Percentiles rank a stretch among this genome's conserved stretches.
phyloP scores from a whole-genome alignment of 345 rosid species.

The Euphorbia pulcherrima region DNA sequence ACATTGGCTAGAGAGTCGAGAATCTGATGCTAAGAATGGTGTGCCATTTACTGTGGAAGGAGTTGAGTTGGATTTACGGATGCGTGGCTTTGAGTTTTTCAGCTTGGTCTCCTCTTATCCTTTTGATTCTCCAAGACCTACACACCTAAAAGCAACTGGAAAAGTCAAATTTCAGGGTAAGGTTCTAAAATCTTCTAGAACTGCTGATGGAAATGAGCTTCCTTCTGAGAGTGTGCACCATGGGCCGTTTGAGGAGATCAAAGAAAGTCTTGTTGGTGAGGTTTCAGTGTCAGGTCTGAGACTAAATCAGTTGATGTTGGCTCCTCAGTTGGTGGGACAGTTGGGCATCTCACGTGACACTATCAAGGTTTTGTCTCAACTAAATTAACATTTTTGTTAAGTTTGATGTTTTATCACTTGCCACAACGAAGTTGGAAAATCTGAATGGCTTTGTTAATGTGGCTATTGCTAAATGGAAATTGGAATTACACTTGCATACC shows the following conservation, averaged over 20 bases:
- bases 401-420: not conserved
- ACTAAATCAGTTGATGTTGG: conserved; percentile 86
- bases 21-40: conserved; percentile 30
- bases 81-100: conserved; percentile 96
- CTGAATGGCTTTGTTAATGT: conserved; percentile 10
- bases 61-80: conserved; percentile 84
- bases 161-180: conserved; percentile 83
- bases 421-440: not conserved
- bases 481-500: not conserved
- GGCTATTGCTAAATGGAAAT: not conserved
- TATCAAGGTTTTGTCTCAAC: conserved; percentile 56
- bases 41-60: conserved; percentile 82
- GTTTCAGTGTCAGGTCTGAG: conserved; percentile 81
- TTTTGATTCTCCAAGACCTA: conserved; percentile 91
- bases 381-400: not conserved
- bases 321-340: conserved; percentile 79
- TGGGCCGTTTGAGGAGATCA: conserved; percentile 29
- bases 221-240: conserved; percentile 29
- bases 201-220: conserved; percentile 28
- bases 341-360: conserved; percentile 68
- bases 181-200: conserved; percentile 41
- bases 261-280: conserved; percentile 66
- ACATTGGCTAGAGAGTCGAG: conserved; percentile 42
- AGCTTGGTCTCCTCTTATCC: conserved; percentile 76
- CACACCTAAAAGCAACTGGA: conserved; percentile 92